A percentile compares a stretch with the other conserved stretches of the same genome.
These are phyloP conservation scores for Cicer bijugum DNA, from an alignment of 306 rosid species.

Conservation along the genomic window DNA sequence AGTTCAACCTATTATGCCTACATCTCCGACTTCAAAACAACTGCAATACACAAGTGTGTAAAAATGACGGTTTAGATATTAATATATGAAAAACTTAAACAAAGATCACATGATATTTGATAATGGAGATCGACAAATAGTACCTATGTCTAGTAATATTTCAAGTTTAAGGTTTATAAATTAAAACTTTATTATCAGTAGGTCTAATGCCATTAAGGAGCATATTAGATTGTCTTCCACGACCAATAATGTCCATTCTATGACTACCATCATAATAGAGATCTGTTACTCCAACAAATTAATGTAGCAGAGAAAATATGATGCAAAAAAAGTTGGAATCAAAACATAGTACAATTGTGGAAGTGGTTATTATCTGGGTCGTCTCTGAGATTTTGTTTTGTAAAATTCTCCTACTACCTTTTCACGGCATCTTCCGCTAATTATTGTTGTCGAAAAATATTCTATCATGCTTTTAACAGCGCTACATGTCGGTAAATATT, in stretches of 20 bases:
- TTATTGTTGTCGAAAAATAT: constrained; percentile 84
- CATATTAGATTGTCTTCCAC: constrained; percentile 59
- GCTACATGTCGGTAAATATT: constrained; percentile 72
- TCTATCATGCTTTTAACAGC: constrained; percentile 73
- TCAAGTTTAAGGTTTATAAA: too few relatives aligned
- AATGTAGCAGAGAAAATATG: constrained; percentile 60
- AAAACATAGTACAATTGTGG: constrained; percentile 33
- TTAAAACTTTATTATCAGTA: constrained; percentile 65
- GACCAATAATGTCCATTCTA: constrained; percentile 94
- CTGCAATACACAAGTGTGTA: too few relatives aligned
- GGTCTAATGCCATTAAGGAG: constrained; percentile 51
- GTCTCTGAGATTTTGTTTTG: not conserved
- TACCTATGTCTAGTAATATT: too few relatives aligned
- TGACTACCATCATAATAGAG: constrained; percentile 97
- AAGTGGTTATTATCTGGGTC: not conserved
- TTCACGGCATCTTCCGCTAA: constrained; percentile 95
- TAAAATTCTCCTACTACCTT: constrained; percentile 57
- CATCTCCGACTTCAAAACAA: too few relatives aligned
- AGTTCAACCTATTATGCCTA: too few relatives aligned
- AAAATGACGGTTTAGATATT: too few relatives aligned
- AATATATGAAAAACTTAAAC: too few relatives aligned
- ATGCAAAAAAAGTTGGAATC: constrained; percentile 34
- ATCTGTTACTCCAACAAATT: constrained; percentile 77
- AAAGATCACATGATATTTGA: too few relatives aligned
- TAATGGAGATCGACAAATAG: too few relatives aligned